Conservation (phyloP, 1,284 basidiomycete genomes). For the Lentinula novae-zelandiae region DNA sequence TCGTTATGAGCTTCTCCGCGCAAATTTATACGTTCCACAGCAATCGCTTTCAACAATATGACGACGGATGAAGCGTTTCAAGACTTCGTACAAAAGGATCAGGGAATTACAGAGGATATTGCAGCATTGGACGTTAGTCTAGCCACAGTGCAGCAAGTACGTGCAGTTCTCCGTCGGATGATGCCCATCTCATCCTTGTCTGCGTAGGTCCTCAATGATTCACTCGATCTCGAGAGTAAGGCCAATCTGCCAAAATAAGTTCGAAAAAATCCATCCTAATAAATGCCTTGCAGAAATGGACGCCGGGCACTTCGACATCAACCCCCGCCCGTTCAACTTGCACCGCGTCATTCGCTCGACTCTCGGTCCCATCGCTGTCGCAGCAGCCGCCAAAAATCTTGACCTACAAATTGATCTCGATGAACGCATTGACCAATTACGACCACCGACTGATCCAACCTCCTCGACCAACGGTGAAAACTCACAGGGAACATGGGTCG, state of each 20-base stretch:
- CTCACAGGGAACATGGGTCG: constrained; percentile 27
- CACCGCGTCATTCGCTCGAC: constrained; percentile 46
- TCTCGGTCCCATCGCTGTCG: constrained; percentile 37
- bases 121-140: constrained; percentile 42
- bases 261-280: not conserved
- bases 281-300: constrained; percentile 25
- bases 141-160: constrained; percentile 39
- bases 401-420: constrained; percentile 40
- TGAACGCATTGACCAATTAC: constrained; percentile 38
- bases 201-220: constrained; percentile 44
- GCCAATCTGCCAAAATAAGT: not conserved
- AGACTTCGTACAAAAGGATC: constrained; percentile 9
- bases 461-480: not conserved
- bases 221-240: constrained; percentile 35
- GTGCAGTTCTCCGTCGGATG: not conserved
- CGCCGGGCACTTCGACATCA: constrained; percentile 33
- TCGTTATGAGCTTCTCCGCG: not conserved
- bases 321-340: constrained; percentile 42
- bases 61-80: constrained; percentile 18
- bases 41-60: constrained; percentile 21
- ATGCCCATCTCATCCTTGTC: not conserved
- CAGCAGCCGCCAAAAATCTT: constrained; percentile 40
- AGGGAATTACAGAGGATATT: constrained; percentile 35
- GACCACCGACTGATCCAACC: not conserved
- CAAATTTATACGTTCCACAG: constrained; percentile 1